Evolutionary conservation across 2,329 filamentous ascomycete species (phyloP).

Genomic region (Pseudogymnoascus sp.): DNA sequence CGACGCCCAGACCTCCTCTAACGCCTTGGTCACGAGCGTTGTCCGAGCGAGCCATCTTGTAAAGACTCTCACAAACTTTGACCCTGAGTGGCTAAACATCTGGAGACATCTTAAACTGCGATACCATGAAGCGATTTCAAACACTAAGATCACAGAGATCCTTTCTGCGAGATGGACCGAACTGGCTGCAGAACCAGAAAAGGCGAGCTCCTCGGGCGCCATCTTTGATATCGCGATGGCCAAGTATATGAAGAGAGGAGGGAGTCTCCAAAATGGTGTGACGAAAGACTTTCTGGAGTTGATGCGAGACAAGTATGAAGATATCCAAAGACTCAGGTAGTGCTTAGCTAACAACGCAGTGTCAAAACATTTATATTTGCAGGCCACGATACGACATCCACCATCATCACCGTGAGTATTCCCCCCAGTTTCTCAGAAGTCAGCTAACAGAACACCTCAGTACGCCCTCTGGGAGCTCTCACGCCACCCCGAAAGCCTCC

Average conservation of each 20-base stretch:
- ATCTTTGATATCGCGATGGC: constrained; percentile 12
- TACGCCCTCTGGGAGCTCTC: constrained; percentile 15
- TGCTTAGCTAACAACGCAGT: neutral
- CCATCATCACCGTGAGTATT: constrained; percentile 1
- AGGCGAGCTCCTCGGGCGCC: neutral
- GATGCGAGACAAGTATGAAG: constrained; percentile 11
- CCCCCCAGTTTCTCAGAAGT: neutral
- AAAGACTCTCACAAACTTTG: neutral
- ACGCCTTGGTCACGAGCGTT: constrained; percentile 5
- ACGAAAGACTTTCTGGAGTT: constrained; percentile 11
- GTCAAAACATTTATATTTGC: constrained; percentile 20
- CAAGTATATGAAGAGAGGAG: constrained; percentile 10
- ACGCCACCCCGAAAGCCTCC: constrained; percentile 12
- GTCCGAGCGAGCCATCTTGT: constrained; percentile 7
- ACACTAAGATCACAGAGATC: neutral
- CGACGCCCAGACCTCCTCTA: constrained; percentile 10
- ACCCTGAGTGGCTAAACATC: neutral
- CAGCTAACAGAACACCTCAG: constrained; percentile 5
- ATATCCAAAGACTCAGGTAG: neutral
- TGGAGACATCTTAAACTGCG: neutral
- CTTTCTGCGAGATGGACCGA: neutral
- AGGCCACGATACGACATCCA: constrained; percentile 19
- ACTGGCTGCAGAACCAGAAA: neutral
- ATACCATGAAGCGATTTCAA: constrained; percentile 3
- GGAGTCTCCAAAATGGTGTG: neutral